Conservation (phyloP, 176 grass and related monocot genomes). For the Zoysia japonica region DNA sequence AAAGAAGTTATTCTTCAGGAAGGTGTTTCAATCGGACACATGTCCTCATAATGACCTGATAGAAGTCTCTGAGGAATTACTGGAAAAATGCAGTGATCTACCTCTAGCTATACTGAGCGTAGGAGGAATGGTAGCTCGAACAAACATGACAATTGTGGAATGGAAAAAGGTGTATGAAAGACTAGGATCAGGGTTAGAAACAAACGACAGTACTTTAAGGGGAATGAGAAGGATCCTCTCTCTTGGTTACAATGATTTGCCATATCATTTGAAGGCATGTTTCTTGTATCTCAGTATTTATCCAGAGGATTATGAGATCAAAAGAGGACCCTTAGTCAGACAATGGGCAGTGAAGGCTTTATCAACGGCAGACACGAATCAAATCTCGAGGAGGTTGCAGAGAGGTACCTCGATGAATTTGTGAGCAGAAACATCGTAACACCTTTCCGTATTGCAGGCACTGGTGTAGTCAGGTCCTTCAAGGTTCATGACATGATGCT, state of each 20-base stretch:
- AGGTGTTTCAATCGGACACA: background rate
- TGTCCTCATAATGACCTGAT: background rate
- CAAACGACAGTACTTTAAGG: background rate
- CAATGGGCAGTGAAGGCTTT: conserved; percentile 47
- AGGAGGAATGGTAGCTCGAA: conserved; percentile 23
- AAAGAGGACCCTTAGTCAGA: conserved; percentile 21
- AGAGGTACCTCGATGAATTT: conserved; percentile 8
- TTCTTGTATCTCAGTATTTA: conserved; percentile 43
- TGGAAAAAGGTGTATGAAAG: conserved; percentile 20
- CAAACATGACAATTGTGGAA: background rate
- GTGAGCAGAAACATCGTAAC: conserved; percentile 24
- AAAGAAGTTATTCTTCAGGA: conserved; percentile 33
- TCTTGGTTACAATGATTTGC: conserved; percentile 49
- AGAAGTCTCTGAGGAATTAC: background rate
- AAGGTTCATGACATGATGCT: conserved; percentile 37
- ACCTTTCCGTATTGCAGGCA: background rate
- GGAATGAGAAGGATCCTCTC: conserved; percentile 27
- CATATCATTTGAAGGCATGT: conserved; percentile 52
- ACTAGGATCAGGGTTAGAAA: conserved; percentile 10
- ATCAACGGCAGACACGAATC: background rate
- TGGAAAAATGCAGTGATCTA: conserved; percentile 35
- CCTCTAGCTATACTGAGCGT: conserved; percentile 44
- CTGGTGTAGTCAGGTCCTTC: background rate
- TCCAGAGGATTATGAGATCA: conserved; percentile 17
- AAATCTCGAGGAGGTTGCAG: conserved; percentile 8